A percentile compares a stretch with the other conserved stretches of the same genome.
phyloP scores from a whole-genome alignment of 495 filamentous ascomycete genomes.

The Staphylotrichum tortipilum region DNA sequence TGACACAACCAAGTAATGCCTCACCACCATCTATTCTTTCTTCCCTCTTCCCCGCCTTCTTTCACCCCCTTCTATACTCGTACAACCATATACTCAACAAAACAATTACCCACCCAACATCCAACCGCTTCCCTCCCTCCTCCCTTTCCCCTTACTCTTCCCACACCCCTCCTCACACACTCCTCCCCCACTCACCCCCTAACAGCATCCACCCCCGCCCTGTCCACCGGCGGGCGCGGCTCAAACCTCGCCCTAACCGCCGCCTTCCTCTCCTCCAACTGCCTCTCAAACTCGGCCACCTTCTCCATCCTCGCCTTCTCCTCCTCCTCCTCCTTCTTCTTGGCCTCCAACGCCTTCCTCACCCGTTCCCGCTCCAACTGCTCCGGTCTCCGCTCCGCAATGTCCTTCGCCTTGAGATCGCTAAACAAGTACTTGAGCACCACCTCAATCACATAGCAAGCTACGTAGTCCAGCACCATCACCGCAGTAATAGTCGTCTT shows the following conservation, averaged over 20 bases:
- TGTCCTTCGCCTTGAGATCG: constrained; percentile 90
- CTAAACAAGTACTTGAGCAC: constrained; percentile 79
- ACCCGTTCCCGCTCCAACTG: constrained; percentile 71
- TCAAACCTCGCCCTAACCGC: constrained; percentile 5
- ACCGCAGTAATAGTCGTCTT: constrained; percentile 73
- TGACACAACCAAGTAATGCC: no score
- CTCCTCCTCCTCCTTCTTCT: constrained; percentile 45
- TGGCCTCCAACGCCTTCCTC: constrained; percentile 55
- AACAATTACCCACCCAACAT: no score
- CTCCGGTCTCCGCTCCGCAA: constrained; percentile 75
- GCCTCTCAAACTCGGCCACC: constrained; percentile 44
- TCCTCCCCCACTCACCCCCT: not conserved
- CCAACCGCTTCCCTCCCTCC: no score
- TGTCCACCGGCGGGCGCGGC: not conserved
- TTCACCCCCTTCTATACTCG: no score
- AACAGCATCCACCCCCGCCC: not conserved
- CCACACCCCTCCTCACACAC: not conserved
- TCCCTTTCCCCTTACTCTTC: no score
- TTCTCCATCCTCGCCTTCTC: constrained; percentile 42
- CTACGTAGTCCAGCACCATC: constrained; percentile 85
- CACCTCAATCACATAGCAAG: constrained; percentile 84
- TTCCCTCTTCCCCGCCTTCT: no score
- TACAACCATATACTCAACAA: no score
- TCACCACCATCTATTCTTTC: no score
- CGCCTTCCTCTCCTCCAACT: constrained; percentile 32